Evolutionary conservation across 1,284 basidiomycete species (phyloP), one percentile per base, ranked within the genome.

Genomic region (Coriolopsis trogii): DNA sequence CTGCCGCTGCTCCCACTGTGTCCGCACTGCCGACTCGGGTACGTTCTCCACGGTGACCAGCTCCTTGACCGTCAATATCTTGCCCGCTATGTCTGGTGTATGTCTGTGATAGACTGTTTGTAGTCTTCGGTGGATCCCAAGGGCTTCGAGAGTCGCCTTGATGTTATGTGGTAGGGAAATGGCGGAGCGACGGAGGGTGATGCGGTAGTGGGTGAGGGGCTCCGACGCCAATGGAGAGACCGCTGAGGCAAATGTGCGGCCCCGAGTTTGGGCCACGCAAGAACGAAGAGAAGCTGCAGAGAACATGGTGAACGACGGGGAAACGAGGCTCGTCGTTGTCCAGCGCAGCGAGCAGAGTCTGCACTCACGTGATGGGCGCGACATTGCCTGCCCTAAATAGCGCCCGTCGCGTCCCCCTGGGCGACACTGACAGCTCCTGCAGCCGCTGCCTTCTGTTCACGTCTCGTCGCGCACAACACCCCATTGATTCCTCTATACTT

Each of bases 31-130:
- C 28, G 77, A 75, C 26, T 71, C 72, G 0, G 85, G 78, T 13
- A 95, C 91, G 64, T 93, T 94, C 65, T 89, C 80, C 47, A 94
- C 92, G 63, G 87, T 83, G n/a, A 95, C 80, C 29, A 95, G 73
- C 73, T 95, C 92, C 76, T 95, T 95, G 50, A 94, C 83, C 12
- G 74, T 73, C 33, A 95, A 75, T 44, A 95, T 91, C 67, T 90
- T 91, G 21, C 92, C 92, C 0, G 91, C 92, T 20, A 83, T 78
- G 53, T 88, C 87, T 0, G 85, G 82, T 0, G 78, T 77, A 58
- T 92, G 88, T 6, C 74, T 71, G 55, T 90, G 87, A 68, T 87
- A 94, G 30, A 94, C 91, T 0, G 87, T 92, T 64, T 92, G 89
- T 71, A 89, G 79, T 25, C 93, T 81, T 54, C 87, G 75, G 67